Percentiles rank a stretch among this genome's conserved stretches.
Evolutionary conservation across 768 basidiomycete genomes (phyloP).

Genomic region (Cytidiella melzeri): DNA sequence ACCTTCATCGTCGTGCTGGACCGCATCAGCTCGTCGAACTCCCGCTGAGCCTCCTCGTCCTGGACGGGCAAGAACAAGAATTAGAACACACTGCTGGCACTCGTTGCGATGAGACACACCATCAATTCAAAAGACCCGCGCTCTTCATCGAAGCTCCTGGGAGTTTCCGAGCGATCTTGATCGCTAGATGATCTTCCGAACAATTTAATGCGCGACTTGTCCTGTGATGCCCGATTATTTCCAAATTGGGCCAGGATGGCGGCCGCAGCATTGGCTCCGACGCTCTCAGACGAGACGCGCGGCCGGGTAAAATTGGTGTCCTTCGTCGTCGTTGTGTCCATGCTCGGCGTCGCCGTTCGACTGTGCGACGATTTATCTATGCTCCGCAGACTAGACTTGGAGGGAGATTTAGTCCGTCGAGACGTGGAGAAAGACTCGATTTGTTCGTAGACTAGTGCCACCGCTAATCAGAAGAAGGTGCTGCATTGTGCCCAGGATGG

Average conservation of each 20-base stretch:
- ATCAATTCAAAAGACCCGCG: constrained; percentile 12
- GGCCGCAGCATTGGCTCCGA: constrained; percentile 16
- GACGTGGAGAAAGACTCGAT: constrained; percentile 62
- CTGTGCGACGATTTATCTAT: constrained; percentile 39
- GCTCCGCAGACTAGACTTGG: constrained; percentile 45
- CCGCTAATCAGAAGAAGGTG: neutral
- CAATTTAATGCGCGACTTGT: constrained; percentile 60
- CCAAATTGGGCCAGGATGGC: constrained; percentile 13
- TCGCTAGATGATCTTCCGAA: constrained; percentile 42
- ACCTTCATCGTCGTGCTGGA: constrained; percentile 92
- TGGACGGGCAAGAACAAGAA: constrained; percentile 7
- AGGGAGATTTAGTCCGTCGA: constrained; percentile 43
- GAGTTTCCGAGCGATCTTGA: constrained; percentile 17
- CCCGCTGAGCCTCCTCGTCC: constrained; percentile 47
- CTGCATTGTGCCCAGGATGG: neutral
- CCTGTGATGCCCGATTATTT: constrained; percentile 49
- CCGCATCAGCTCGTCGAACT: constrained; percentile 91
- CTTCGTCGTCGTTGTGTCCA: constrained; percentile 1
- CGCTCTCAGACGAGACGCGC: constrained; percentile 37
- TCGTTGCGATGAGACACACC: constrained; percentile 13
- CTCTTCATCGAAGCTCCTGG: constrained; percentile 8
- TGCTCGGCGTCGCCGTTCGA: constrained; percentile 38
- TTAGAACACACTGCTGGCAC: neutral
- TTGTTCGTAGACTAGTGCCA: constrained; percentile 60
- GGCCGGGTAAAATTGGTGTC: constrained; percentile 4